Evolutionary conservation across 306 rosid species (phyloP).

Genomic region (Quercus glauca): DNA sequence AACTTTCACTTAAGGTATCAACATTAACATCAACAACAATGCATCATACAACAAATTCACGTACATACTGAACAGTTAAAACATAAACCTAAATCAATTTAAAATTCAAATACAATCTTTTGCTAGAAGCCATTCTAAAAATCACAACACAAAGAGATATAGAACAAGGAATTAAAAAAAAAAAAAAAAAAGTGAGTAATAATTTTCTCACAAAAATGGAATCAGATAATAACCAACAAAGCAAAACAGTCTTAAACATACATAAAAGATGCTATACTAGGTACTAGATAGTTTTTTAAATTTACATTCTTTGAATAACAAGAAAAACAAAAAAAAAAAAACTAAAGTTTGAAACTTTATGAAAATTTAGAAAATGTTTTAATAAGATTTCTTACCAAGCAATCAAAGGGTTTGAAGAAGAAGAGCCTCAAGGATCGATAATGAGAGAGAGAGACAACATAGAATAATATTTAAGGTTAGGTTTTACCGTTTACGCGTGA

Average conservation of each 20-base stretch:
- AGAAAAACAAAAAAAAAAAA: no score
- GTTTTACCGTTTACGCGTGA: neutral
- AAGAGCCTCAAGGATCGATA: neutral
- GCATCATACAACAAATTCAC: neutral
- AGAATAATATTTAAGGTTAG: neutral
- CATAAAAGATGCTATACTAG: neutral
- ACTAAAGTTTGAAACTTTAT: no score
- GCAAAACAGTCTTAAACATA: neutral
- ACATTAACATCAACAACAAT: neutral
- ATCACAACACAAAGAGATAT: neutral
- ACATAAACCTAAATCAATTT: neutral
- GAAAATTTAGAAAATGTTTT: no score
- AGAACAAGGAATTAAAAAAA: neutral
- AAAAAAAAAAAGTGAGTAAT: neutral
- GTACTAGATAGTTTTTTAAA: neutral
- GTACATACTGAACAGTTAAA: neutral
- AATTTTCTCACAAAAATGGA: neutral
- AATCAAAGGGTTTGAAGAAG: neutral
- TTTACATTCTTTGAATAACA: neutral
- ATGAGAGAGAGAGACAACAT: neutral
- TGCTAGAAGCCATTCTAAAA: neutral
- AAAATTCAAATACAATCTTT: neutral
- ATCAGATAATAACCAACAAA: neutral
- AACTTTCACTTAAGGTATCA: neutral
- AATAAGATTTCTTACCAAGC: neutral